Evolutionary conservation across 2,329 filamentous ascomycete genomes (phyloP), one percentile per base, ranked within the genome.

Genomic region (Clarireedia sp.): DNA sequence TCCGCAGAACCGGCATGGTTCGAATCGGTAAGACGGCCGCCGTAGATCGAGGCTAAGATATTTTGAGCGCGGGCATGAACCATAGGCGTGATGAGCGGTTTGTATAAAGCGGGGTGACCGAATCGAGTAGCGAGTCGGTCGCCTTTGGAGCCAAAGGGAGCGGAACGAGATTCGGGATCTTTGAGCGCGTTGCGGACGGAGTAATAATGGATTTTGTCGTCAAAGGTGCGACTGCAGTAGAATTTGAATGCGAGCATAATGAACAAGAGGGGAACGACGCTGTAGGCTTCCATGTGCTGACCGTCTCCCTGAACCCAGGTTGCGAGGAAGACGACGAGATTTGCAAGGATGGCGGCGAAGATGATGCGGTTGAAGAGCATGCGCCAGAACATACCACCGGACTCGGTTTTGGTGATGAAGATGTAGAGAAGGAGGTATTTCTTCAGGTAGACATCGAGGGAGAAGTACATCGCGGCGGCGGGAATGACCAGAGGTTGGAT

Each of bases 331-430:
- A 90, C 82, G 54, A 96, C 79, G 9, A 89, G 69, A 63, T 96
- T 90, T 37, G 89, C 81, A 8, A 99, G 74, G 26, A 95, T 81
- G 0, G 83, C 78, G 26, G 83, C 89, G 64, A 96, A 92, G 23
- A 97, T 74, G 69, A 96, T 78, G n/a, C 94, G 87, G 71, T 99
- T 99, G 77, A 90, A 95, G 6, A 97, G 71, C 1, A 91, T 82
- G 17, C 90, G 84, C 94, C 94, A 99, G 68, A 90, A 96, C 69
- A 87, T 82, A 50, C 94, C 94, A 8, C 91, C 94, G 0, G 91
- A 96, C 68, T 99, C 94, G 26, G 87, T 96, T 75, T 97, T 99
- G 47, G 94, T 99, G 61, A 95, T 81, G 67, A 96, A 97, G 61
- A 96, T 87, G 72, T 99, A 96, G 62, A 97, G 79, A 40, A 97